A percentile compares a stretch with the other conserved stretches of the same genome.
phyloP scores from a whole-genome alignment of 306 rosid species.

The Rosa lucieae region DNA sequence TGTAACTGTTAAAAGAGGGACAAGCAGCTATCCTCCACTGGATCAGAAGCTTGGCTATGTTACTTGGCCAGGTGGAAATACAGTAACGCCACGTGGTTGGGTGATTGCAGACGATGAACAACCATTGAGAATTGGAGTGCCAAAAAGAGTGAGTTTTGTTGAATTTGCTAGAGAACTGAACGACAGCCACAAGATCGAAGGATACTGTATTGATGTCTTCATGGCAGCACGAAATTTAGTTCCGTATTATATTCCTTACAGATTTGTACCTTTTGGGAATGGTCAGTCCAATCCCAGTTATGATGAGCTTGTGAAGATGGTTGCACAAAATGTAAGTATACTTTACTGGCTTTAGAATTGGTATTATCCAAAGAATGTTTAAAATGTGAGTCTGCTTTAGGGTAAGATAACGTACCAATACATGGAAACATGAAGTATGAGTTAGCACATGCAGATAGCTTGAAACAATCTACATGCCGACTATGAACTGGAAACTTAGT shows the following conservation, averaged over 20 bases:
- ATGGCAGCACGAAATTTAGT: slow-evolving; percentile 57
- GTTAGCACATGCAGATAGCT: slow-evolving; percentile 1
- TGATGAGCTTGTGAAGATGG: slow-evolving; percentile 58
- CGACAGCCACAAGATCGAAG: slow-evolving; percentile 45
- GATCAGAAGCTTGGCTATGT: slow-evolving; percentile 67
- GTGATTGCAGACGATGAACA: slow-evolving; percentile 65
- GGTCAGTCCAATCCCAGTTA: slow-evolving; percentile 79
- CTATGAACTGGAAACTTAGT: slow-evolving; percentile 8
- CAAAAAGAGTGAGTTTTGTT: slow-evolving; percentile 79
- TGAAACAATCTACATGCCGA: not conserved
- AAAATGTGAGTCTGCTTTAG: slow-evolving; percentile 3
- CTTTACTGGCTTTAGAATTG: slow-evolving; percentile 3
- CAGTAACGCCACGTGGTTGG: slow-evolving; percentile 88
- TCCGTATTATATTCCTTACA: slow-evolving; percentile 76
- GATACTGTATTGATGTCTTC: slow-evolving; percentile 84
- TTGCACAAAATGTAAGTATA: slow-evolving; percentile 62
- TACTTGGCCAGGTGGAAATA: slow-evolving; percentile 90
- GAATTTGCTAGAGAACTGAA: slow-evolving; percentile 66
- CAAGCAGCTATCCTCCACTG: slow-evolving; percentile 23
- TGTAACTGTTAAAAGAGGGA: slow-evolving; percentile 37
- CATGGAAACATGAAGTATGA: slow-evolving; percentile 17
- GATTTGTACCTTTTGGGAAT: slow-evolving; percentile 64
- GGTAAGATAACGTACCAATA: slow-evolving; percentile 13
- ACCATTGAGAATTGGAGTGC: slow-evolving; percentile 87
- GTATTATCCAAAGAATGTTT: slow-evolving; percentile 6